These are phyloP conservation scores for Pythium sp. DNA, from an alignment of 352 stramenopile species.

Conservation along the genomic window DNA sequence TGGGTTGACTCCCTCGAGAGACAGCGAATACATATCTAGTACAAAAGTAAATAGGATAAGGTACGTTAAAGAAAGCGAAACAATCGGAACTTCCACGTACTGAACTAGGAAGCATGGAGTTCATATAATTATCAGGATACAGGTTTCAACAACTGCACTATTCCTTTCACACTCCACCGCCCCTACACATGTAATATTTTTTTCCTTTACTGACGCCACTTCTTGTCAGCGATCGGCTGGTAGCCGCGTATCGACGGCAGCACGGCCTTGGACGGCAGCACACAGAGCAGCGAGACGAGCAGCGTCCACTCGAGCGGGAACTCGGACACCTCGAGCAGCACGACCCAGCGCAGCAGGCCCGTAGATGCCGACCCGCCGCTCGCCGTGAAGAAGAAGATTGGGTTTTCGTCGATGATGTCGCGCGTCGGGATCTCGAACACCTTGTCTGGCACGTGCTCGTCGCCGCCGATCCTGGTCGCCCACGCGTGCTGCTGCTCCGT, in stretches of 20 bases:
- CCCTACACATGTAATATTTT: neutral
- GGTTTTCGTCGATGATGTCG: constrained; percentile 51
- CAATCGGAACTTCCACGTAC: neutral
- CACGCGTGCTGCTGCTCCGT: constrained; percentile 13
- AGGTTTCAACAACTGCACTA: neutral
- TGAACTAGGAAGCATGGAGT: neutral
- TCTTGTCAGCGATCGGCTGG: constrained; percentile 33
- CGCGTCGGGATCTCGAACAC: constrained; percentile 39
- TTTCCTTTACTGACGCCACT: neutral
- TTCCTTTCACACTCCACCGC: neutral
- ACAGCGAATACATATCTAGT: too few relatives aligned
- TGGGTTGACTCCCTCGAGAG: neutral
- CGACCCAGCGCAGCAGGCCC: constrained; percentile 47
- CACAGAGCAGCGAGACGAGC: constrained; percentile 54
- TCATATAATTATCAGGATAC: neutral
- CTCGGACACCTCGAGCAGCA: constrained; percentile 58
- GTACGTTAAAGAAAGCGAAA: neutral
- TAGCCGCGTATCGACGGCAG: constrained; percentile 58
- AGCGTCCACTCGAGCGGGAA: constrained; percentile 62
- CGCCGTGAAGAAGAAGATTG: constrained; percentile 63
- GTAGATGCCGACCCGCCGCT: constrained; percentile 18
- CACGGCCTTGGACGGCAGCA: constrained; percentile 49
- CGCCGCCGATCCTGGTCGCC: constrained; percentile 1
- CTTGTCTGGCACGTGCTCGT: constrained; percentile 4
- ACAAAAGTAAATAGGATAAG: neutral